phyloP scores from a whole-genome alignment of 352 stramenopile genomes.

The Phytophthora palmivora region DNA sequence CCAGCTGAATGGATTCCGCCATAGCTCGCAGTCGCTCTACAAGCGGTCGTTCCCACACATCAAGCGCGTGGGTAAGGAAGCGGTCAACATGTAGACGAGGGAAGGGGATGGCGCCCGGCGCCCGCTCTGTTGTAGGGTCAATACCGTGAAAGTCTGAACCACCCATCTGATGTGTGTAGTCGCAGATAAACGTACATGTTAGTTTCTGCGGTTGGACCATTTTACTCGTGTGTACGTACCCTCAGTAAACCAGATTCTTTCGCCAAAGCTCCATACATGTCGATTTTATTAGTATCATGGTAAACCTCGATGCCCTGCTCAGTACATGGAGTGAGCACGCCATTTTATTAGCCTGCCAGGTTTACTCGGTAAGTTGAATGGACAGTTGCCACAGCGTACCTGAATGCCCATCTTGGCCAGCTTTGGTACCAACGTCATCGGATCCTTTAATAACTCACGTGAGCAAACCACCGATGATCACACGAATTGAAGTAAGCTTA shows the following conservation, averaged over 20 bases:
- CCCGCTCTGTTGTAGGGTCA: conserved; percentile 68
- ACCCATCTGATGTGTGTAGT: conserved; percentile 54
- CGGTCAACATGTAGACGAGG: conserved; percentile 70
- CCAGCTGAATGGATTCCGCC: conserved; percentile 29
- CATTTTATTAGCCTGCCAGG: conserved; percentile 1
- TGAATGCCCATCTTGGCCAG: conserved; percentile 81
- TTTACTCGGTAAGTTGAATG: background rate
- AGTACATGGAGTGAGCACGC: background rate
- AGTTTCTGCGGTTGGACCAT: background rate
- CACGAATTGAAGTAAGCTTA: conserved; percentile 16
- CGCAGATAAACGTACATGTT: conserved; percentile 9
- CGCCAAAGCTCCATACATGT: conserved; percentile 81
- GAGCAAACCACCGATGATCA: background rate
- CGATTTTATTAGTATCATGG: conserved; percentile 82
- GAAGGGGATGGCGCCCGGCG: conserved; percentile 80
- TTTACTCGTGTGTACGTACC: conserved; percentile 35
- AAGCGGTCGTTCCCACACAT: conserved; percentile 74
- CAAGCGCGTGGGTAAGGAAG: conserved; percentile 75
- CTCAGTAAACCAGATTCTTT: conserved; percentile 75
- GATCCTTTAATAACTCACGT: conserved; percentile 44
- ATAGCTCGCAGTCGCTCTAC: conserved; percentile 47
- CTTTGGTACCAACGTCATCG: conserved; percentile 69
- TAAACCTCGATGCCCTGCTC: conserved; percentile 82
- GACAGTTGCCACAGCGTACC: conserved; percentile 37
- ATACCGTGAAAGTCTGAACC: conserved; percentile 90